Base-by-base conservation (phyloP, 2,329 filamentous ascomycete species). In the Tricladium varicosporioides region DNA sequence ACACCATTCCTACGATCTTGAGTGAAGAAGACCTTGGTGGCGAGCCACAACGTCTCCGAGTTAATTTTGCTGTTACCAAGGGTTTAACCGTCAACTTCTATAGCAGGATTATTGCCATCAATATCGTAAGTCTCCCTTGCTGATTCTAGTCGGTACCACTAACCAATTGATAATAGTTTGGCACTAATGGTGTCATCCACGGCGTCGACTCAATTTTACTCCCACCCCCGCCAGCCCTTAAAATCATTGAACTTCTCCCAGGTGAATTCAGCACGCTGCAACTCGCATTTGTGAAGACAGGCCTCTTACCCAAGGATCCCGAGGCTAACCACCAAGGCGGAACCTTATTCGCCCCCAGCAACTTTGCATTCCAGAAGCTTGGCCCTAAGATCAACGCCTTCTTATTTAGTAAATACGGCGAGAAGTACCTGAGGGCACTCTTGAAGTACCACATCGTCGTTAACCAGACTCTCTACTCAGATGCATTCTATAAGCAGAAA, bases 161-260 rank as follows among this genome's bases (percentile, higher is more conserved):
- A 47, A 51, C 15, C 44, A 59, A 59, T 48, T 10, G 22, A 2
- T 2, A 5, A 54, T 46, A 88, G 85, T 80, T 82, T 69, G 87
- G 85, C 43, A 86, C 83, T 60, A 96, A 96, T 69, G 92, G 92
- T 44, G 78, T 94, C 42, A 83, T 95, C 62, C 92, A 96, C 72
- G 88, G 82, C 46, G 75, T 96, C 53, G 84, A 92, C 74, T 79
- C 77, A 60, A 77, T 94, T 54, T 80, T 96, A n/a, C 67, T 93
- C 8, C 91, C 91, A 2, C 92, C 92, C 0, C 86, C 89, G 1
- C 75, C 76, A 22, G 76, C 84, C 45, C 72, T 84, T 47, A 78
- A 82, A 9, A 84, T 92, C 32, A 80, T 96, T 68, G 74, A 79
- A 53, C 72, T 85, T 36, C 73, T 87, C 40, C 91, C 92, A 0